These are phyloP conservation scores for Cercospora sp. DNA, from an alignment of 2,329 filamentous ascomycete genomes.

Conservation along the genomic window DNA sequence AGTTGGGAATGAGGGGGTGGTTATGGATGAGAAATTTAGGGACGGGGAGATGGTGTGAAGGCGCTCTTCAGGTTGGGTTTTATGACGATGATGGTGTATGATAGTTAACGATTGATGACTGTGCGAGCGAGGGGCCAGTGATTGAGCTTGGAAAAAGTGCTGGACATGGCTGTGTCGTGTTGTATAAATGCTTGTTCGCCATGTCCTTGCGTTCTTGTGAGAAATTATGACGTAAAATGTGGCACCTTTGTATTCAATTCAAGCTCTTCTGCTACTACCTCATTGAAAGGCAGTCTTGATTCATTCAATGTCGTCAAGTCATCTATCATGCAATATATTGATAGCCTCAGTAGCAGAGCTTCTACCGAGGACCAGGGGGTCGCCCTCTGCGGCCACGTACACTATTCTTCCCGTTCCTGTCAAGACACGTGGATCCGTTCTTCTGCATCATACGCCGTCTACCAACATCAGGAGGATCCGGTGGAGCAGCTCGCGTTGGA, in stretches of 20 bases:
- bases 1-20: neutral
- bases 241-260: too few species aligned
- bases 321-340: neutral
- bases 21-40: neutral
- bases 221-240: neutral
- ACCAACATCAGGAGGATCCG: neutral
- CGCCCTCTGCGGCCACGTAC: neutral
- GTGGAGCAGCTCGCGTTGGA: constrained; percentile 4
- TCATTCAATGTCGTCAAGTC: neutral
- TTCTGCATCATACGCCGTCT: neutral
- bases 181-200: too few species aligned
- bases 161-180: too few species aligned
- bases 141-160: too few species aligned
- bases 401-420: neutral
- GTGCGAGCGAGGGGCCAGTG: too few species aligned
- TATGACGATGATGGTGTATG: neutral
- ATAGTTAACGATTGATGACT: neutral
- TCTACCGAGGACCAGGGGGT: neutral
- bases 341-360: neutral
- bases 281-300: neutral
- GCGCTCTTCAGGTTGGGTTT: neutral
- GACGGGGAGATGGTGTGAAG: neutral
- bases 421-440: neutral
- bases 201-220: too few species aligned
- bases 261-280: neutral